phyloP scores from a whole-genome alignment of 345 rosid species.

The Viola odorata region DNA sequence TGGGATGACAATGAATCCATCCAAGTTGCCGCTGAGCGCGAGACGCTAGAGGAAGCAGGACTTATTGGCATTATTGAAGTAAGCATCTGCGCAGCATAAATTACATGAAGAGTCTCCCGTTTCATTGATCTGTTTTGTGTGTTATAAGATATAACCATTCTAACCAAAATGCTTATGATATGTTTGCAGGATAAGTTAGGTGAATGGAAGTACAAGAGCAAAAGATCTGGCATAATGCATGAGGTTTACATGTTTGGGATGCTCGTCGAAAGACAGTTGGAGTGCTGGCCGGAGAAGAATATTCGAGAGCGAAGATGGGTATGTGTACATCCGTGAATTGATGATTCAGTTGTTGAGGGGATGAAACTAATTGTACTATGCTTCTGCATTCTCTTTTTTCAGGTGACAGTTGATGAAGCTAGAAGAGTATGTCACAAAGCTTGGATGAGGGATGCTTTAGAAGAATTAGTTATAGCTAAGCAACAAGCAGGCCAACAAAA shows the following conservation, averaged over 20 bases:
- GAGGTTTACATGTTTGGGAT: slow-evolving; percentile 49
- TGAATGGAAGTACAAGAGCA: slow-evolving; percentile 47
- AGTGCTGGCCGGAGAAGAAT: slow-evolving; percentile 46
- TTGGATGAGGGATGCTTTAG: slow-evolving; percentile 66
- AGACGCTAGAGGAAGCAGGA: slow-evolving; percentile 60
- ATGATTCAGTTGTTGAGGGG: background rate
- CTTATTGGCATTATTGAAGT: slow-evolving; percentile 41
- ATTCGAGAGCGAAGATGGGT: slow-evolving; percentile 49
- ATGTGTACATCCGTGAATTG: slow-evolving; percentile 4
- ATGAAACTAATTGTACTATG: background rate
- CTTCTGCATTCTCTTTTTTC: background rate
- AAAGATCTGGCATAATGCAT: slow-evolving; percentile 41
- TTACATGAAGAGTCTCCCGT: background rate
- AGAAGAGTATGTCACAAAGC: slow-evolving; percentile 33
- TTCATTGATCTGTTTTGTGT: background rate
- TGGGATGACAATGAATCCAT: slow-evolving; percentile 59
- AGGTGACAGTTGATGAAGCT: slow-evolving; percentile 42
- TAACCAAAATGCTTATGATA: background rate
- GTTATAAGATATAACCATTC: background rate
- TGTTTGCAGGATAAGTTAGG: slow-evolving; percentile 38
- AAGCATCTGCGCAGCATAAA: slow-evolving; percentile 5
- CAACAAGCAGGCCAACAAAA: too few relatives aligned
- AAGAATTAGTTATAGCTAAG: slow-evolving; percentile 23
- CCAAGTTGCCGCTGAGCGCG: slow-evolving; percentile 48
- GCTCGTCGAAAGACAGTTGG: slow-evolving; percentile 40